Evolutionary conservation across 2,329 filamentous ascomycete genomes (phyloP), one percentile per base, ranked within the genome.

Genomic region (Stagonosporopsis rhizophila): DNA sequence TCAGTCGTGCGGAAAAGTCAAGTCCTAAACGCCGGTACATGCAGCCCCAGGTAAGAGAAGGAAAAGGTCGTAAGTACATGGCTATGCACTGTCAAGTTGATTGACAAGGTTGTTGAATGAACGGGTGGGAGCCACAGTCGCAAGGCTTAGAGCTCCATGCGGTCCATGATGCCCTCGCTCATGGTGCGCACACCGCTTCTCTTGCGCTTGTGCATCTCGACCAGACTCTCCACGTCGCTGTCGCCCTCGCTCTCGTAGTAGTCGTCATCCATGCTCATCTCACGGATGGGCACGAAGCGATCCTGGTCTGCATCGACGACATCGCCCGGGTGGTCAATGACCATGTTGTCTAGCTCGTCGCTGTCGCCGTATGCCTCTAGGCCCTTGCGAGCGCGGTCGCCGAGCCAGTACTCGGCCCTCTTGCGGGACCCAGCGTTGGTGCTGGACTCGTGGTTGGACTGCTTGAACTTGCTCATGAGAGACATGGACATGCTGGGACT

Each of bases 401-500:
- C 92, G 3, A 97, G 84, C 94, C 93, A 97, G 76, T 91, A 97
- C 59, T 85, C 86, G 14, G 92, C 91, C 42, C 93, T 88, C 80
- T 97, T 97, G 67, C 85, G 86, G 7, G 88, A 88, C 32, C 87
- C 87, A 38, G 74, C 77, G 48, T 76, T 80, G 42, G 84, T 79
- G 15, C 79, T 82, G 17, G 79, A 70, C 41, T 81, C 79, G 48
- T 79, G 73, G 59, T 83, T 82, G 3, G 75, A 72, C 35, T 70
- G 69, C 55, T 76, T 78, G 53, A 73, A 74, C 30, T 73, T 76
- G 38, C 67, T 69, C 54, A 76, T 73, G 30, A 75, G 64, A 1
- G 67, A 70, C 59, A 69, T 72, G 23, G 71, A 66, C 6, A 67
- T 72, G 17, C 81, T 74, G 41, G 83, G 89, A 59, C 83, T 88